phyloP scores from a whole-genome alignment of 1,139 yeast species.

The Pichia sp. region DNA sequence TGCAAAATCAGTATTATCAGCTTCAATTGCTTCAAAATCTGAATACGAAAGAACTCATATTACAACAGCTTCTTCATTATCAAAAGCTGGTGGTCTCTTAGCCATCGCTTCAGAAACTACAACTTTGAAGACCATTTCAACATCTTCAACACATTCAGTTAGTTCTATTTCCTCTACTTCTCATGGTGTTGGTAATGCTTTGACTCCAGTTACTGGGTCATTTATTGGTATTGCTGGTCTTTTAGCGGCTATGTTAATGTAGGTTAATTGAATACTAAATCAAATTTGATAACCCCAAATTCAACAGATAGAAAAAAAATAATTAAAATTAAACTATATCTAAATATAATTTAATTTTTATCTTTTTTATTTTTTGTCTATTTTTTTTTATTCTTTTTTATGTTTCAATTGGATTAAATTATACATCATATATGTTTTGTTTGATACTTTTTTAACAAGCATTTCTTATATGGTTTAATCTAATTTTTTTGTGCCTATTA shows the following conservation, averaged over 20 bases:
- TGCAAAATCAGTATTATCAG: conserved; percentile 9
- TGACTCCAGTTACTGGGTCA: conserved; percentile 36
- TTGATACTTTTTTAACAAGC: too few species aligned
- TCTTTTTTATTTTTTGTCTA: too few species aligned
- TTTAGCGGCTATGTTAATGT: conserved; percentile 44
- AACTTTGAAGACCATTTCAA: conserved; percentile 23
- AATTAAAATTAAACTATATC: too few species aligned
- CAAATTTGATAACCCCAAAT: too few species aligned
- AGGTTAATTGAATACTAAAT: conserved; percentile 14
- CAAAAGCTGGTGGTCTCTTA: conserved; percentile 30
- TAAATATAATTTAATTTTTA: too few species aligned
- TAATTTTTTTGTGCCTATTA: too few species aligned
- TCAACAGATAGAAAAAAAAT: too few species aligned
- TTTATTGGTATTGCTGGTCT: conserved; percentile 47
- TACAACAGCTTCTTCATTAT: conserved; percentile 12
- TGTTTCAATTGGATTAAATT: too few species aligned
- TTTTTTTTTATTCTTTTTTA: too few species aligned
- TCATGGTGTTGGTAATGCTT: conserved; percentile 31
- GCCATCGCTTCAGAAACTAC: conserved; percentile 25
- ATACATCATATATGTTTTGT: too few species aligned
- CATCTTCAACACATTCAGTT: conserved; percentile 25
- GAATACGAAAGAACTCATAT: conserved; percentile 27
- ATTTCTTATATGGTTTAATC: too few species aligned
- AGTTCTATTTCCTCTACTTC: conserved; percentile 12
- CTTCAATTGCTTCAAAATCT: conserved; percentile 18